phyloP scores from a whole-genome alignment of 139 green algal genomes.

The Coelastrella sp. region DNA sequence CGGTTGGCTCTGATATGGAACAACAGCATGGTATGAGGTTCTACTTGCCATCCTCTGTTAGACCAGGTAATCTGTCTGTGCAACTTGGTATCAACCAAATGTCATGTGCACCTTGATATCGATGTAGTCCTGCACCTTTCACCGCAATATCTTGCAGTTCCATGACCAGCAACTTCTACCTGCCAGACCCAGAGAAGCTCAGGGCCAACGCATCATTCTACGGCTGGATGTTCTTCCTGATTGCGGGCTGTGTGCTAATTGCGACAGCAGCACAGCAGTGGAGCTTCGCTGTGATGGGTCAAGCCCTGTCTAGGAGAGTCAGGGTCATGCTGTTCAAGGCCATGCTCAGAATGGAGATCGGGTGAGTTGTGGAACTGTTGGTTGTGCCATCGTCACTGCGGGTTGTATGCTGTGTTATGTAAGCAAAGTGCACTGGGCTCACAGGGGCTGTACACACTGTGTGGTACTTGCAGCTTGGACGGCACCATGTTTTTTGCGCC shows the following conservation, averaged over 20 bases:
- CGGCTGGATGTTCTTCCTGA: slow-evolving; percentile 66
- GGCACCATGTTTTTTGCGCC: too few relatives aligned
- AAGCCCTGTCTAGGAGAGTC: slow-evolving; percentile 73
- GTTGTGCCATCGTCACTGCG: background rate
- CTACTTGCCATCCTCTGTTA: too few relatives aligned
- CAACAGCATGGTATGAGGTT: too few relatives aligned
- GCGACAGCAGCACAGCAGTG: slow-evolving; percentile 52
- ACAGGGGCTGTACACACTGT: background rate
- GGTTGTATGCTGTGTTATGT: background rate
- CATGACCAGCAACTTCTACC: slow-evolving; percentile 20
- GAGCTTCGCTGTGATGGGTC: slow-evolving; percentile 43
- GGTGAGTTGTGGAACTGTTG: slow-evolving; percentile 2
- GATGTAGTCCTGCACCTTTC: too few relatives aligned
- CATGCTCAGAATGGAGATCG: slow-evolving; percentile 74
- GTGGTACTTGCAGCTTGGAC: too few relatives aligned
- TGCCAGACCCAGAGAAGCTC: background rate
- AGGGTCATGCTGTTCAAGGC: slow-evolving; percentile 72
- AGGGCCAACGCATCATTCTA: background rate
- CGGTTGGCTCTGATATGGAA: too few relatives aligned
- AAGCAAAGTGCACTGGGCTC: background rate
- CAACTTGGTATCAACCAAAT: too few relatives aligned
- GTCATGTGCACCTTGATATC: background rate
- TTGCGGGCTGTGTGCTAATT: slow-evolving; percentile 67
- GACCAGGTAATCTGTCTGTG: too few relatives aligned
- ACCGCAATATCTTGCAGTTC: background rate